These are phyloP conservation scores for Suhomyces wounanorum DNA, from an alignment of 1,139 yeast species.

Conservation along the genomic window DNA sequence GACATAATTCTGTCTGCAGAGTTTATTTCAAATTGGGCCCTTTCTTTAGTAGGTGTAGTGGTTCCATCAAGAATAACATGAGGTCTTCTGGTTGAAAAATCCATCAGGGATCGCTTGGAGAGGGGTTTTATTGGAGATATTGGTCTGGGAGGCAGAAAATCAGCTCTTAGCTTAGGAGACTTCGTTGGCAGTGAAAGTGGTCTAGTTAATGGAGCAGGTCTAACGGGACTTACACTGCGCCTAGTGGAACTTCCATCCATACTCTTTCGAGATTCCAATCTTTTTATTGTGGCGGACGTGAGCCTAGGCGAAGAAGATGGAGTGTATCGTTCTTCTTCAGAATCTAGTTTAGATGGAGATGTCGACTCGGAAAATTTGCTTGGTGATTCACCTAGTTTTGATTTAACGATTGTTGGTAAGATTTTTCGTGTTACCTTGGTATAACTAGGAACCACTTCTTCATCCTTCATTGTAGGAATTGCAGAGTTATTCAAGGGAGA, in stretches of 20 bases:
- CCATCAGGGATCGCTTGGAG: constrained; percentile 9
- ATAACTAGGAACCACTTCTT: constrained; percentile 20
- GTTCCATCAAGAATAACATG: constrained; percentile 5
- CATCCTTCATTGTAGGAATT: constrained; percentile 3
- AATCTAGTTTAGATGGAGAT: background rate
- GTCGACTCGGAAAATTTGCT: background rate
- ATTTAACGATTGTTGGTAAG: constrained; percentile 18
- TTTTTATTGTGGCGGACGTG: constrained; percentile 34
- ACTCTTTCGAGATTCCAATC: constrained; percentile 29
- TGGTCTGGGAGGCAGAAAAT: constrained; percentile 6
- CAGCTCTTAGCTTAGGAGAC: constrained; percentile 4
- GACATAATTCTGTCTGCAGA: background rate
- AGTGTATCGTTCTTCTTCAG: constrained; percentile 5
- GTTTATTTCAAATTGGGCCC: background rate
- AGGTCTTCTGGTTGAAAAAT: constrained; percentile 7
- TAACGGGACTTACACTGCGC: constrained; percentile 9
- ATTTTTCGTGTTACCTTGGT: constrained; percentile 40
- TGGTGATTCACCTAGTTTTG: constrained; percentile 2
- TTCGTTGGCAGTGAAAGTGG: constrained; percentile 10
- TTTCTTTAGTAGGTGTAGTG: constrained; percentile 6
- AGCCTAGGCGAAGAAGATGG: constrained; percentile 22
- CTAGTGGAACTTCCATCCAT: constrained; percentile 2
- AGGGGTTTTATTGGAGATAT: constrained; percentile 6
- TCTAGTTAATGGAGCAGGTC: constrained; percentile 2
- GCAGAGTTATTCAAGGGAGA: background rate